Evolutionary conservation across 768 basidiomycete genomes (phyloP), one percentile per base, ranked within the genome.

Genomic region (Tricholoma terreum): DNA sequence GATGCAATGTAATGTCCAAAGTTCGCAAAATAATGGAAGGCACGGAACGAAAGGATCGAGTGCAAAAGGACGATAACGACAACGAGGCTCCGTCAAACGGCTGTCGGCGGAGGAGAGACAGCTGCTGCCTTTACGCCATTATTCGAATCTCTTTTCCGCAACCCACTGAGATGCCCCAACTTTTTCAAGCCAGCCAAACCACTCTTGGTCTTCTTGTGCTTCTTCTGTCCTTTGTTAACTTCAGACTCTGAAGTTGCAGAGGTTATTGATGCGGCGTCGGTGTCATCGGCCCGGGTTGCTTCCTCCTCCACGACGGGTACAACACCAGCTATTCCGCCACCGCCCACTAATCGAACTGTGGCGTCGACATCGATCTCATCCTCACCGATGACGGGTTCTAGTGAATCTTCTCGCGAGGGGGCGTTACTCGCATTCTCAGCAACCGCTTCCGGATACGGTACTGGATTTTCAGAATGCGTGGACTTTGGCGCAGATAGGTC

Each of bases 311-410:
- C 69, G 2, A 62, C 61, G 24, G 61, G 36, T 6, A 68, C 68
- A 15, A 67, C 57, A 19, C 83, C 83, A 30, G 72, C 66, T 21
- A 73, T 69, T 15, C 82, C 82, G 17, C 80, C 80, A 2, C 77
- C 81, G 17, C 84, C 85, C n/a, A 87, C 78, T 12, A 87, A 67
- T 43, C 83, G 81, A 52, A 87, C 77, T 11, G 82, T 84, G 10
- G 76, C 71, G 46, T 77, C 75, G 17, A 75, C 65, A 19, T 68
- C 63, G 24, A 60, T 46, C 15, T 58, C 60, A 14, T 65, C 60
- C 8, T 58, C 61, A 11, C 54, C 52, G n/a, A 31, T 55, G 21
- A 56, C 64, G 27, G n/a, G n/a, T n/a, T 30, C 30, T 19, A 33
- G 40, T 24, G 49, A 38, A 21, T 43, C 10, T 31, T 61, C 58